A percentile compares a stretch with the other conserved stretches of the same genome.
phyloP scores from a whole-genome alignment of 208 protist genomes.

The Leishmania major region DNA sequence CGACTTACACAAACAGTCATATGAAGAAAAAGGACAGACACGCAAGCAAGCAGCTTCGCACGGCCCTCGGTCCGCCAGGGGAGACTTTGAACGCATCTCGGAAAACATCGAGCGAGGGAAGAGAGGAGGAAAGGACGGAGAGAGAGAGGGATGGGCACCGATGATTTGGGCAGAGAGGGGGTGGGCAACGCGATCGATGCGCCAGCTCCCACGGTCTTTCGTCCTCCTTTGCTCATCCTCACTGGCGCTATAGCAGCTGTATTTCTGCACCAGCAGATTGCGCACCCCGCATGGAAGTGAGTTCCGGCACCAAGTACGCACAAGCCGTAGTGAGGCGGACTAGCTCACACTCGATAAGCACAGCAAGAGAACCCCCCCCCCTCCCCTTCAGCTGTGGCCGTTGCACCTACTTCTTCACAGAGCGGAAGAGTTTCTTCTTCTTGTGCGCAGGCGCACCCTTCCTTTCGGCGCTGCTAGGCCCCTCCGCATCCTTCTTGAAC shows the following conservation, averaged over 20 bases:
- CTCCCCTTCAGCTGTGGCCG: neutral
- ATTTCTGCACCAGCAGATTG: neutral
- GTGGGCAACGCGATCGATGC: neutral
- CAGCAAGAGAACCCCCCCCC: neutral
- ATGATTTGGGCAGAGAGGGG: neutral
- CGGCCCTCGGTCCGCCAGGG: neutral
- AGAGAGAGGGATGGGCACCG: neutral
- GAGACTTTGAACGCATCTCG: neutral
- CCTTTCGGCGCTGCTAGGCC: neutral
- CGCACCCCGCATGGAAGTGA: neutral
- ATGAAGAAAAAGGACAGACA: neutral
- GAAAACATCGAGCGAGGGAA: neutral
- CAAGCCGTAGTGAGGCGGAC: neutral
- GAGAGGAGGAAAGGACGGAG: too few species aligned
- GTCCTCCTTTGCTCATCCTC: neutral
- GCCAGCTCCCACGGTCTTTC: neutral
- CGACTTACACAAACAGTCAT: neutral
- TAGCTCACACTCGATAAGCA: neutral
- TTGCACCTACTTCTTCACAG: constrained; percentile 63
- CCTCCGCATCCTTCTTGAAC: constrained; percentile 9
- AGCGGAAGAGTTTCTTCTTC: constrained; percentile 72
- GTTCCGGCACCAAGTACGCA: neutral
- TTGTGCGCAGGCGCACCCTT: constrained; percentile 31
- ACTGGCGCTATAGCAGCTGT: neutral
- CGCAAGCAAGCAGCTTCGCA: neutral